Conservation (phyloP, 1,284 basidiomycete species). For the Gomphus bonarii region DNA sequence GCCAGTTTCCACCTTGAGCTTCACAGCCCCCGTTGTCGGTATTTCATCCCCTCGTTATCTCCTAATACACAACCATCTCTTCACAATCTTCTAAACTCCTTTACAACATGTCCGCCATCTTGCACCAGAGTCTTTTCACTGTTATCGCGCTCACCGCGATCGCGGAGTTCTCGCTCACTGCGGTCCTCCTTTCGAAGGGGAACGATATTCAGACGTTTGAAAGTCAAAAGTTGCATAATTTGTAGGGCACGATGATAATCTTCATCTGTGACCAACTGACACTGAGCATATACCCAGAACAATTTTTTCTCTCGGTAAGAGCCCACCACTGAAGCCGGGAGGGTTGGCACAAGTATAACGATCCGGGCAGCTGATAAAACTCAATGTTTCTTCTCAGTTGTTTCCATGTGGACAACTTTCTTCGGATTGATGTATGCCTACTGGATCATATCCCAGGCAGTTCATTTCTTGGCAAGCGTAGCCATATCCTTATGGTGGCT, state of each 20-base stretch:
- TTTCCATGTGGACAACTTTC: slow-evolving; percentile 59
- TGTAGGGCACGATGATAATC: slow-evolving; percentile 35
- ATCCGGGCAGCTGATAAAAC: not conserved
- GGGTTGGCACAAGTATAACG: not conserved
- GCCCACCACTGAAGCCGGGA: not conserved
- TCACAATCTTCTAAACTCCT: not conserved
- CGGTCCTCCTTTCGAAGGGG: slow-evolving; percentile 56
- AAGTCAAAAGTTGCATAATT: slow-evolving; percentile 47
- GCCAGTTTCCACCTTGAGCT: not conserved
- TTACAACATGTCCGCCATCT: slow-evolving; percentile 26
- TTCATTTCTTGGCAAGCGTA: slow-evolving; percentile 57
- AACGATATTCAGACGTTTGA: slow-evolving; percentile 52
- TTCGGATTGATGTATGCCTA: slow-evolving; percentile 59
- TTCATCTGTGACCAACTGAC: not conserved
- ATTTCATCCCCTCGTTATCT: not conserved
- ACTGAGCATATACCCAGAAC: not conserved
- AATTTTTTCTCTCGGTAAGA: slow-evolving; percentile 13
- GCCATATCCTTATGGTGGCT: slow-evolving; percentile 72
- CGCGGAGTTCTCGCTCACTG: slow-evolving; percentile 60
- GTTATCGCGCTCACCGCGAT: slow-evolving; percentile 56
- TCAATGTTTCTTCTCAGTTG: slow-evolving; percentile 18
- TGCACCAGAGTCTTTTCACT: slow-evolving; percentile 60
- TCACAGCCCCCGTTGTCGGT: not conserved
- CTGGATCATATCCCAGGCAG: slow-evolving; percentile 55
- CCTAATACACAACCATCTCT: not conserved